Conservation (phyloP, 1,139 yeast species). For the Sugiyamaella paludigena region DNA sequence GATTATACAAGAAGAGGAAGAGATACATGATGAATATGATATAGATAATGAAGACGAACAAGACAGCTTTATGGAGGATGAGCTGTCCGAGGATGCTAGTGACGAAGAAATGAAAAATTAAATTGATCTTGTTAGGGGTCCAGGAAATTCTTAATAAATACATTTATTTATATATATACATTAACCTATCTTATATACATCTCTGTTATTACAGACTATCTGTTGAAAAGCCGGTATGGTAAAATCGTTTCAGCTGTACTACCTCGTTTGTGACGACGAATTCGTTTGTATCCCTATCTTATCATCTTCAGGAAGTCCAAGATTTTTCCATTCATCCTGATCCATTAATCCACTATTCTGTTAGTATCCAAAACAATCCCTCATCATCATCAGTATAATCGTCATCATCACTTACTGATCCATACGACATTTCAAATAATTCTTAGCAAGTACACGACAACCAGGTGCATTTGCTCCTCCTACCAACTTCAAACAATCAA, state of each 20-base stretch:
- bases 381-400: background rate
- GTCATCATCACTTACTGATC: constrained; percentile 45
- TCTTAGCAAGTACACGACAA: constrained; percentile 79
- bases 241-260: no score
- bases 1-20: constrained; percentile 4
- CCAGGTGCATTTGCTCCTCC: constrained; percentile 84
- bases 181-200: no score
- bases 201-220: no score
- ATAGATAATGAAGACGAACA: constrained; percentile 1
- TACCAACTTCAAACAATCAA: constrained; percentile 74
- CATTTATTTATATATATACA: background rate
- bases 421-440: constrained; percentile 85
- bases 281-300: background rate
- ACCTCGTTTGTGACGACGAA: no score
- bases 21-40: constrained; percentile 7
- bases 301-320: constrained; percentile 75
- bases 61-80: background rate
- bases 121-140: background rate
- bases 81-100: background rate
- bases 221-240: no score
- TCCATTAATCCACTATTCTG: constrained; percentile 67
- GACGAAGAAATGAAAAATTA: background rate
- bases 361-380: constrained; percentile 1
- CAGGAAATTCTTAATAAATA: background rate
- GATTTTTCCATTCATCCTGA: constrained; percentile 71